Evolutionary conservation across 2,329 filamentous ascomycete genomes (phyloP).

Genomic region (Beauveria rudraprayagi): DNA sequence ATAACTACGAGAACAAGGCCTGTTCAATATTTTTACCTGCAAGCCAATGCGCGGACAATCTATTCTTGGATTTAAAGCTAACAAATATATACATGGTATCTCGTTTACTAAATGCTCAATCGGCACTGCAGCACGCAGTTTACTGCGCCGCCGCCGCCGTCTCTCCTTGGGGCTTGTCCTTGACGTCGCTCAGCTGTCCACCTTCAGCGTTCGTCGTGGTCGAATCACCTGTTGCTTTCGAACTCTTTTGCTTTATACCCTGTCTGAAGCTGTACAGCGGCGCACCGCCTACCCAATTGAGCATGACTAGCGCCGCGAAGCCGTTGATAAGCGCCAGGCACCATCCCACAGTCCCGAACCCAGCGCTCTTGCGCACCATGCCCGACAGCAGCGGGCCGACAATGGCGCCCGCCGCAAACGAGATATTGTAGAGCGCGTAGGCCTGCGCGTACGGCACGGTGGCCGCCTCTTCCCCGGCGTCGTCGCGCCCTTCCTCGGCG

Average conservation of each 20-base stretch:
- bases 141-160: neutral
- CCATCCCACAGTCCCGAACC: slow-evolving; percentile 27
- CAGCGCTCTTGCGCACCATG: slow-evolving; percentile 24
- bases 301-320: slow-evolving; percentile 20
- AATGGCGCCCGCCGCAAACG: slow-evolving; percentile 25
- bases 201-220: neutral
- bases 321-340: slow-evolving; percentile 21
- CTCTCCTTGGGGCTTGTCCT: neutral
- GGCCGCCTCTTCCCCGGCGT: slow-evolving; percentile 8
- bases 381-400: slow-evolving; percentile 27
- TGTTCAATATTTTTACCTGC: no score
- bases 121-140: neutral
- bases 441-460: slow-evolving; percentile 25
- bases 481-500: slow-evolving; percentile 12
- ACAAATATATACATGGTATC: neutral
- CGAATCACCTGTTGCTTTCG: neutral
- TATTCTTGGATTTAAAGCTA: neutral
- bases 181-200: neutral
- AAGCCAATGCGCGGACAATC: neutral
- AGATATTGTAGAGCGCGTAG: slow-evolving; percentile 29
- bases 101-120: neutral
- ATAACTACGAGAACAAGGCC: neutral
- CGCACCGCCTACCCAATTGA: slow-evolving; percentile 22
- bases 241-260: neutral
- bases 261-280: neutral